Evolutionary conservation across 768 basidiomycete species (phyloP), one percentile per base, ranked within the genome.

Genomic region (Tricholoma sp.): DNA sequence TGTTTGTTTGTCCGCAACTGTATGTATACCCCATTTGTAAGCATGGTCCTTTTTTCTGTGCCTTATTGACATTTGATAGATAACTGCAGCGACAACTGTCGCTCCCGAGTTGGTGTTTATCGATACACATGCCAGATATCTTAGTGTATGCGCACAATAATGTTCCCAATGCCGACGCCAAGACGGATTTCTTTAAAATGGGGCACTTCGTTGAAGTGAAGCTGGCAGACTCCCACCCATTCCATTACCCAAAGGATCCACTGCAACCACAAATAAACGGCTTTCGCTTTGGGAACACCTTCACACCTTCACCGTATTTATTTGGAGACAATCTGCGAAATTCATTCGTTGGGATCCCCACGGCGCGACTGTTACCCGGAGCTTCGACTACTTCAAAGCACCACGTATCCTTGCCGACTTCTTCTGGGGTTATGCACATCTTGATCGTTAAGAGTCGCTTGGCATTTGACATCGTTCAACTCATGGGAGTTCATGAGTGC

Each of bases 331-430:
- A 2, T 37, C 31, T 45, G 70, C 68, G 1, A 61, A 72, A 1
- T 64, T 76, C 43, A 56, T 76, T 21, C 65, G 66, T 39, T 76
- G 70, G 69, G 75, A 77, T 58, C 69, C 69, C 7, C 50, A 63
- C n/a, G 73, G 70, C 11, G 64, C 64, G 3, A 54, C 69, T 9
- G 70, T 74, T 14, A 60, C 67, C 14, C 24, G 50, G 7, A 8
- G 43, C 8, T 64, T 75, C 56, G 49, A 68, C 32, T 71, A 66
- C 62, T 27, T 35, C 16, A n/a, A 50, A 5, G 3, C 61, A 2
- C 43, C 64, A 8, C 12, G 24, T 5, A 21, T 52, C 2, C 58
- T 73, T 5, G 43, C 55, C 12, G 47, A 60, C 6, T 75, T 72
- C 60, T 61, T 73, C 35, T 64, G 57, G 57, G 61, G 63, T 29